Conservation (phyloP, 768 basidiomycete species). For the Tricholomella constricta region DNA sequence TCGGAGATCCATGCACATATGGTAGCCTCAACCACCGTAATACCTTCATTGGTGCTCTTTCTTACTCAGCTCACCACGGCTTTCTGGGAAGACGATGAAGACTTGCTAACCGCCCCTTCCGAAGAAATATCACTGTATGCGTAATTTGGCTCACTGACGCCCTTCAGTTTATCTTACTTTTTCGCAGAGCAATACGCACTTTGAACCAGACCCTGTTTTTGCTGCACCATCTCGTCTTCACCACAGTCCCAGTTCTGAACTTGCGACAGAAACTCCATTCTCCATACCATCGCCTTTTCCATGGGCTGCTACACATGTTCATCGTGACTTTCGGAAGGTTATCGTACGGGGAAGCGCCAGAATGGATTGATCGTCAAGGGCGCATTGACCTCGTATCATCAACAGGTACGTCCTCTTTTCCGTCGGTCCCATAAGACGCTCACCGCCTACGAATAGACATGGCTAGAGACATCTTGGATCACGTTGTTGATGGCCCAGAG, state of each 20-base stretch:
- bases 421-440: conserved; percentile 1
- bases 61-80: conserved; percentile 52
- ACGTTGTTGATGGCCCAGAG: conserved; percentile 74
- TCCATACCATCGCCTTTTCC: conserved; percentile 55
- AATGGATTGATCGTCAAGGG: conserved; percentile 50
- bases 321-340: conserved; percentile 77
- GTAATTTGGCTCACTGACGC: not conserved
- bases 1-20: conserved; percentile 39
- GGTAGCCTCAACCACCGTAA: conserved; percentile 50
- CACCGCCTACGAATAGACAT: conserved; percentile 41
- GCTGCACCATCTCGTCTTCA: conserved; percentile 64
- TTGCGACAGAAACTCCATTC: conserved; percentile 61
- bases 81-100: conserved; percentile 68
- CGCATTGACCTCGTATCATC: conserved; percentile 45
- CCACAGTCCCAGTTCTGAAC: conserved; percentile 46
- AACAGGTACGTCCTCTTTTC: conserved; percentile 41
- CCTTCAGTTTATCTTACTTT: not conserved
- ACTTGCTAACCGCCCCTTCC: conserved; percentile 35
- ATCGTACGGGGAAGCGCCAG: conserved; percentile 66
- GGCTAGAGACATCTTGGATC: conserved; percentile 61
- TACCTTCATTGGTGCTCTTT: conserved; percentile 66
- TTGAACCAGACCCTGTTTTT: conserved; percentile 58
- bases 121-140: conserved; percentile 40
- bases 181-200: conserved; percentile 48
- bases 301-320: conserved; percentile 68